Evolutionary conservation across 2,329 filamentous ascomycete species (phyloP).

Genomic region (Sphaerulina musiva): DNA sequence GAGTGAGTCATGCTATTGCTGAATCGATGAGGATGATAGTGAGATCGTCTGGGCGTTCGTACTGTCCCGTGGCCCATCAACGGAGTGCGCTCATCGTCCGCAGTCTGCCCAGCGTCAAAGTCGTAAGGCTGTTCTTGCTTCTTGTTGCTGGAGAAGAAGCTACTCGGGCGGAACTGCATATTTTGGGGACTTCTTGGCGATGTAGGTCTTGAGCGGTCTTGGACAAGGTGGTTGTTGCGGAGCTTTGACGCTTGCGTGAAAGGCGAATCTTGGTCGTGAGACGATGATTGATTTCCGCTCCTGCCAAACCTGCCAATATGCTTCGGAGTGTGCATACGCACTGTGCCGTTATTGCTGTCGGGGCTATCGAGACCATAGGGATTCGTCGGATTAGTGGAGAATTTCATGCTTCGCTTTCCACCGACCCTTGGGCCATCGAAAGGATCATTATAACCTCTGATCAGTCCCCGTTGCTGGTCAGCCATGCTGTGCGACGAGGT

Average conservation of each 20-base stretch:
- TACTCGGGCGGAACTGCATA: constrained; percentile 37
- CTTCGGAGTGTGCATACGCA: constrained; percentile 61
- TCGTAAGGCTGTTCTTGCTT: constrained; percentile 62
- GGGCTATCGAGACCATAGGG: constrained; percentile 47
- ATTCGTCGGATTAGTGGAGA: constrained; percentile 63
- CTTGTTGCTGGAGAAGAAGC: constrained; percentile 37
- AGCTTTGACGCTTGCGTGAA: constrained; percentile 67
- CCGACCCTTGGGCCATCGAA: constrained; percentile 58
- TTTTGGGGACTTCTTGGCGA: constrained; percentile 55
- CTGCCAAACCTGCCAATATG: constrained; percentile 76
- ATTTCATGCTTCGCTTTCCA: constrained; percentile 93
- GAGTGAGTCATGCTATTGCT: constrained; percentile 50
- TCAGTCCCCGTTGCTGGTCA: constrained; percentile 49
- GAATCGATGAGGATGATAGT: constrained; percentile 42
- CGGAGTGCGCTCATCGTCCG: constrained; percentile 80
- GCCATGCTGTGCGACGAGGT: constrained; percentile 70
- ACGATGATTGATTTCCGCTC: constrained; percentile 61
- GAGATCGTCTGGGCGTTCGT: constrained; percentile 13
- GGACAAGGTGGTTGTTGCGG: constrained; percentile 46
- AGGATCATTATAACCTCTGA: constrained; percentile 60
- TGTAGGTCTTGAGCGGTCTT: constrained; percentile 51
- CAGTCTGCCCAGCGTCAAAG: constrained; percentile 69
- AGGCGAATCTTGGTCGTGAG: constrained; percentile 66
- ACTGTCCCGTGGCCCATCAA: constrained; percentile 49
- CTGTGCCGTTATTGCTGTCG: constrained; percentile 38